phyloP scores from a whole-genome alignment of 1,139 yeast species.

The Taphrina flavorubra region DNA sequence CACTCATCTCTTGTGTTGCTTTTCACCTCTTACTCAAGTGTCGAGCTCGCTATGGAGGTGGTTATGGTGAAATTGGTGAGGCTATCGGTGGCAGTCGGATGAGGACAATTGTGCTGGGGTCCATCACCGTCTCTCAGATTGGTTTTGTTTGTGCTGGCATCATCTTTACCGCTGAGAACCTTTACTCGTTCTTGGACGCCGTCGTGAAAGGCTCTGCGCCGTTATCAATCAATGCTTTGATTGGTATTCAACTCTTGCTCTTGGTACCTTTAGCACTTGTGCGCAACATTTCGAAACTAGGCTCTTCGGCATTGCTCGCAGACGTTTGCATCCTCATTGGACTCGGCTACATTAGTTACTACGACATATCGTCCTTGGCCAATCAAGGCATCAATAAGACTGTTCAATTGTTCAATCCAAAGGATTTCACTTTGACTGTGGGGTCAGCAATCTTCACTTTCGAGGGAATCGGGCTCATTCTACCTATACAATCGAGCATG shows the following conservation, averaged over 20 bases:
- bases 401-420: conserved; percentile 66
- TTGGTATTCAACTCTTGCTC: conserved; percentile 65
- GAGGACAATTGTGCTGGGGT: conserved; percentile 70
- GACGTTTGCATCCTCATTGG: conserved; percentile 88
- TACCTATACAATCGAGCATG: conserved; percentile 97
- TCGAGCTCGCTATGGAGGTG: conserved; percentile 65
- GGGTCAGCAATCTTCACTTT: conserved; percentile 90
- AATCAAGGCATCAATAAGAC: conserved; percentile 62
- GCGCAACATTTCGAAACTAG: conserved; percentile 83
- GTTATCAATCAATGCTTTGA: conserved; percentile 28
- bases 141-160: conserved; percentile 95
- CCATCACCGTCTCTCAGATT: conserved; percentile 84
- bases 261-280: conserved; percentile 84
- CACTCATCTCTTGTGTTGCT: conserved; percentile 82
- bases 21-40: conserved; percentile 72
- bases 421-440: conserved; percentile 52
- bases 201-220: conserved; percentile 47
- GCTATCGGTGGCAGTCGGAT: conserved; percentile 71
- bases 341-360: conserved; percentile 74
- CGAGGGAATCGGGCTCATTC: conserved; percentile 91
- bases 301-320: conserved; percentile 88
- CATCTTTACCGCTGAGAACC: conserved; percentile 87
- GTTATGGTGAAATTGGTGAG: conserved; percentile 89
- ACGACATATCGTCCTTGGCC: conserved; percentile 64
- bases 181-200: conserved; percentile 63